Evolutionary conservation across 73 alveolate genomes (phyloP), one percentile per base, ranked within the genome.

Genomic region (Paramecium tetraurelia): DNA sequence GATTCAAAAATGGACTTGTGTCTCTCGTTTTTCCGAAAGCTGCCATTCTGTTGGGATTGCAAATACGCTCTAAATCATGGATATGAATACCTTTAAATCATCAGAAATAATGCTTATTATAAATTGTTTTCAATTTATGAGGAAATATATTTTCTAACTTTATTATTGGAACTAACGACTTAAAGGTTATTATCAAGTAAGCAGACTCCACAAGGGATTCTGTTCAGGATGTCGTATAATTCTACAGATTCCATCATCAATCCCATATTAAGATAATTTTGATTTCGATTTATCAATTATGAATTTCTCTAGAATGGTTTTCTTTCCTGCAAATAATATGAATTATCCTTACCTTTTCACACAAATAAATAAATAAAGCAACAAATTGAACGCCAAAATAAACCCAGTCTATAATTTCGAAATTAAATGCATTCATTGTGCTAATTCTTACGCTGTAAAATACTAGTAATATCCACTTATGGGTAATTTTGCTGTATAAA

Each of bases 1-100:
- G 87, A 75, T 35, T 75, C 87, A 33, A 75, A 75, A 18, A 75
- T 75, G 6, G 87, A 75, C 38, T 75, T 75, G 11, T 75, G 59
- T 38, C 69, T 33, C 16, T 75, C 87, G 8, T 75, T 75, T 41
- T 59, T 75, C 18, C 59, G 38, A 75, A 29, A 29, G 18, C 58
- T 38, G n/a, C 40, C 18, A 35, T 16, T 75, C n/a, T 22, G 12
- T 33, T 63, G n/a, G 16, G 46, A 29, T n/a, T 75, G 21, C 20
- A 75, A 35, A 22, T 41, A 75, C 4, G 87, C 87, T 38, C 87
- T 75, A 38, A 38, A 38, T 75, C 10, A 75, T 7, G n/a, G 33
- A 12, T 21, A 29, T 38, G 0, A 29, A 75, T 75, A 75, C 87
- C 20, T 75, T 75, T 75, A 41, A 11, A 75, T 75, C 21, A 75